These are phyloP conservation scores for Nasturtium officinale DNA, from an alignment of 345 rosid genomes.

Conservation along the genomic window DNA sequence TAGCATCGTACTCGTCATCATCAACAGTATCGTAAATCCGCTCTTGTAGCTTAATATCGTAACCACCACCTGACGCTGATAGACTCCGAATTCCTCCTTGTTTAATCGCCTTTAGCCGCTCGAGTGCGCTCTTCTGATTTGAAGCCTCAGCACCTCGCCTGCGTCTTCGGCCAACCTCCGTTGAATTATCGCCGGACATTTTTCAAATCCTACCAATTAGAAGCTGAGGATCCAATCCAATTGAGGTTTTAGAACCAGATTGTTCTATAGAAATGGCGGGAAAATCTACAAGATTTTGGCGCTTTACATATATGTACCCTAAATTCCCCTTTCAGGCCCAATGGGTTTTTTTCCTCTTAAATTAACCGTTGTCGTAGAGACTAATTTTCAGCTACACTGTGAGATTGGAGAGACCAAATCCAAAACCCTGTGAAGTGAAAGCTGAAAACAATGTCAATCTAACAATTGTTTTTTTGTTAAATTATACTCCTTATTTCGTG, in stretches of 20 bases:
- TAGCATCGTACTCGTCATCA: conserved; percentile 73
- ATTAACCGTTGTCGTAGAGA: conserved; percentile 54
- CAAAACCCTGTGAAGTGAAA: too few relatives aligned
- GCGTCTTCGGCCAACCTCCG: conserved; percentile 48
- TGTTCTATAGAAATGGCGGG: conserved; percentile 37
- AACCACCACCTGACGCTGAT: conserved; percentile 53
- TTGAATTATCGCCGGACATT: conserved; percentile 55
- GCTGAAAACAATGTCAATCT: too few relatives aligned
- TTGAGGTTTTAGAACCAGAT: neutral
- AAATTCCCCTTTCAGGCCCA: neutral
- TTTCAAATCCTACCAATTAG: neutral
- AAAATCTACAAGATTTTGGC: conserved; percentile 37
- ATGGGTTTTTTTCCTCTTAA: neutral
- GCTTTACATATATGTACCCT: conserved; percentile 14
- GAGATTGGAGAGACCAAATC: conserved; percentile 57
- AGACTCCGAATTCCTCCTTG: conserved; percentile 66
- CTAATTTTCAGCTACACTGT: conserved; percentile 58
- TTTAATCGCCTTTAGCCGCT: conserved; percentile 74
- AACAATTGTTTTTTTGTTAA: too few relatives aligned
- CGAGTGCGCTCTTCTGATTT: conserved; percentile 64
- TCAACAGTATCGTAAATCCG: conserved; percentile 79
- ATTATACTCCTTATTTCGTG: neutral
- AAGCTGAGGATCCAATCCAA: neutral
- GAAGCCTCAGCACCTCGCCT: conserved; percentile 58
- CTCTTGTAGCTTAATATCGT: conserved; percentile 63